phyloP scores from a whole-genome alignment of 2,329 filamentous ascomycete species.

The Ascosphaera acerosa region DNA sequence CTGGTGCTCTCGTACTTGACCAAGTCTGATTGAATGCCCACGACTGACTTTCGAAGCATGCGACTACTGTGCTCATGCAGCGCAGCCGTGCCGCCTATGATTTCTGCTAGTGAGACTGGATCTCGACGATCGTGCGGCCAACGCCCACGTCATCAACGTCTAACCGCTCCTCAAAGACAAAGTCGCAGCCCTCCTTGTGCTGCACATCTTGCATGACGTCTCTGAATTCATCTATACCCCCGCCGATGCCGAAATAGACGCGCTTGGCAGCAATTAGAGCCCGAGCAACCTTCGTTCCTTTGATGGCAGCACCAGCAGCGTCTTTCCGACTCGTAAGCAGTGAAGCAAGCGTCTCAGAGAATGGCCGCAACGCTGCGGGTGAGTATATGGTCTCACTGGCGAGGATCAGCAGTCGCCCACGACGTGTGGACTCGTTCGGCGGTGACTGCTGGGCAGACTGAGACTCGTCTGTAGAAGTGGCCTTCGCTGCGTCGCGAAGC shows the following conservation, averaged over 20 bases:
- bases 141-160: constrained; percentile 20
- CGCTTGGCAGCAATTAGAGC: constrained; percentile 36
- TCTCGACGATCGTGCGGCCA: constrained; percentile 19
- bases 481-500: too few species aligned
- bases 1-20: too few species aligned
- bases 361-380: constrained; percentile 26
- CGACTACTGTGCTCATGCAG: too few species aligned
- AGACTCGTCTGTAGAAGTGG: too few species aligned
- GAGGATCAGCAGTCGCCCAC: constrained; percentile 27
- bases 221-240: constrained; percentile 35
- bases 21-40: too few species aligned
- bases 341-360: constrained; percentile 27
- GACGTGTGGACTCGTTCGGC: too few species aligned
- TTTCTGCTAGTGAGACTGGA: too few species aligned
- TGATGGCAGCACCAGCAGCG: constrained; percentile 10
- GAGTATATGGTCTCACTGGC: constrained; percentile 42
- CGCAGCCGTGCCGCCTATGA: too few species aligned
- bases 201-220: constrained; percentile 10
- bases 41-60: too few species aligned
- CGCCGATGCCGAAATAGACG: constrained; percentile 41
- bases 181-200: constrained; percentile 5
- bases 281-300: too few species aligned
- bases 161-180: constrained; percentile 12
- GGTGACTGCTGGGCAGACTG: too few species aligned
- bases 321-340: constrained; percentile 14